A percentile compares a stretch with the other conserved stretches of the same genome.
phyloP scores from a whole-genome alignment of 495 filamentous ascomycete genomes.

The Penicillium egyptiacum region DNA sequence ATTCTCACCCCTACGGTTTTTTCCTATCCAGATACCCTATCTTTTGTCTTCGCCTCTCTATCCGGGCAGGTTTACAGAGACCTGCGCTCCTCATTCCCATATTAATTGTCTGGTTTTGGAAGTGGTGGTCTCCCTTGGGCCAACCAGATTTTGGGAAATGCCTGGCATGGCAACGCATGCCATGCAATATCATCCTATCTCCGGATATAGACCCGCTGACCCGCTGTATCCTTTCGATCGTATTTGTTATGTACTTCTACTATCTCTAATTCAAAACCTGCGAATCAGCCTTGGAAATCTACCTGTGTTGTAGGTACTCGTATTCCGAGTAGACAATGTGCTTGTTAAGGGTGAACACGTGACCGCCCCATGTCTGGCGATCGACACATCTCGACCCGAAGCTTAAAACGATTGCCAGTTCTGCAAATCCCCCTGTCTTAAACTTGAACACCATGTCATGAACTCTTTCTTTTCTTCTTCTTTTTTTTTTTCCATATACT shows the following conservation, averaged over 20 bases:
- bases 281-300: not conserved
- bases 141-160: not conserved
- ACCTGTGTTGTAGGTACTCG: too few species aligned
- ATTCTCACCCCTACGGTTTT: conserved; percentile 1
- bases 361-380: conserved; percentile 11
- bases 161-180: not conserved
- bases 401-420: conserved; percentile 5
- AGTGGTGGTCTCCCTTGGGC: not conserved
- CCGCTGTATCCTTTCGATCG: not conserved
- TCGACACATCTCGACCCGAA: conserved; percentile 14
- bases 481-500: not conserved
- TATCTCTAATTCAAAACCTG: conserved; percentile 18
- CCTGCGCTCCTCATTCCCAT: not conserved
- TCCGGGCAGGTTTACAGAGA: not conserved
- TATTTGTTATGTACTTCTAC: conserved; percentile 23
- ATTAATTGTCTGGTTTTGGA: not conserved
- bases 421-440: conserved; percentile 15
- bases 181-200: not conserved
- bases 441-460: conserved; percentile 12
- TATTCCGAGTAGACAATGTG: not conserved
- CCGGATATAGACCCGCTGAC: not conserved
- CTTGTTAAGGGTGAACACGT: conserved; percentile 9
- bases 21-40: conserved; percentile 9
- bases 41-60: not conserved
- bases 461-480: conserved; percentile 5